These are phyloP conservation scores for Zoysia matrella DNA, from an alignment of 202 grass and related monocot genomes.

Conservation along the genomic window DNA sequence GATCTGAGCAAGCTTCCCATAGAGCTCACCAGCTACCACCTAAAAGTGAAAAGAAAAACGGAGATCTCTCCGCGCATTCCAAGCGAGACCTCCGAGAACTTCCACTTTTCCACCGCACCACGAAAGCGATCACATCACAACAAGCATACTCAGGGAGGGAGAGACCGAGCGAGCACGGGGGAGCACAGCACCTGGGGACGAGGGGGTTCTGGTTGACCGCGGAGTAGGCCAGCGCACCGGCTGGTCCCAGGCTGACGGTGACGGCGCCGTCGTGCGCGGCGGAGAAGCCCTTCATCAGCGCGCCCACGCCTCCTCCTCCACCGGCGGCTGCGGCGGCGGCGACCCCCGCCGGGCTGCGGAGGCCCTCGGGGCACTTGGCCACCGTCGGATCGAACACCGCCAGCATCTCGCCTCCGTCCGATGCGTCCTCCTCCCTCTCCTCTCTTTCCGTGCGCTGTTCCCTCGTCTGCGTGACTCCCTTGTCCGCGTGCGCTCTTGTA, in stretches of 20 bases:
- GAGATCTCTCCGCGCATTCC: conserved; percentile 26
- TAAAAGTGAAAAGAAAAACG: not conserved
- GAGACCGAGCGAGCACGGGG: not conserved
- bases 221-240: conserved; percentile 74
- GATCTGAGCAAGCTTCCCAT: conserved; percentile 24
- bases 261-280: conserved; percentile 60
- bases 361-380: conserved; percentile 90
- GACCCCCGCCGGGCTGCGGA: conserved; percentile 58
- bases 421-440: conserved; percentile 28
- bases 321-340: conserved; percentile 23
- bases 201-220: conserved; percentile 65
- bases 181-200: conserved; percentile 59
- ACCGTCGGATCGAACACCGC: conserved; percentile 86
- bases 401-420: conserved; percentile 64
- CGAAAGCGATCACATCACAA: not conserved
- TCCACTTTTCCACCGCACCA: not conserved
- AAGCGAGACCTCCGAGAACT: not conserved
- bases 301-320: conserved; percentile 48
- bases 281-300: conserved; percentile 69
- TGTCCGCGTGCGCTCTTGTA: not conserved
- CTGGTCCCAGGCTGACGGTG: conserved; percentile 71
- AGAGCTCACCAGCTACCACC: too few relatives aligned
- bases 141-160: conserved; percentile 1
- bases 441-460: conserved; percentile 43
- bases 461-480: not conserved